These are phyloP conservation scores for Trichoderma citrinoviride DNA, from an alignment of 2,329 filamentous ascomycete species.

Conservation along the genomic window DNA sequence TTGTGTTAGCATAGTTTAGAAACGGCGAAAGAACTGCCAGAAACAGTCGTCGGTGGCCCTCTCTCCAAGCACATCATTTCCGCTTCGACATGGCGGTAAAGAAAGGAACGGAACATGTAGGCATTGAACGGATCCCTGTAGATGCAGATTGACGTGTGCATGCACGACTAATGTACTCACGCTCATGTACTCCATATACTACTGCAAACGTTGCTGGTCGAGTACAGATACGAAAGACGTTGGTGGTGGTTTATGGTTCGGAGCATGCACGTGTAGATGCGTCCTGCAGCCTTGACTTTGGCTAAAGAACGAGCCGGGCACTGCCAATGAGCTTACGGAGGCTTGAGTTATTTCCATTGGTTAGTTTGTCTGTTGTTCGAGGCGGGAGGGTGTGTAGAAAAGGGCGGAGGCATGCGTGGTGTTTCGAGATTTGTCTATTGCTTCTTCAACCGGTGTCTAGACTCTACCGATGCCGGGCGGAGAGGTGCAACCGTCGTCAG, in stretches of 20 bases:
- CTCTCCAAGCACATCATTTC: background rate
- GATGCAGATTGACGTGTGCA: constrained; percentile 19
- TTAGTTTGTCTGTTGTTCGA: background rate
- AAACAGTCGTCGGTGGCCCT: background rate
- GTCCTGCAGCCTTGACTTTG: constrained; percentile 3
- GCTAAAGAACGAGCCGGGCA: background rate
- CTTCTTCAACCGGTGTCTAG: background rate
- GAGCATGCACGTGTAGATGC: background rate
- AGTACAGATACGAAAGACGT: background rate
- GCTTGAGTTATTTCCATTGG: background rate
- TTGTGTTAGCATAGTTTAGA: background rate
- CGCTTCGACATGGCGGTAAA: constrained; percentile 18
- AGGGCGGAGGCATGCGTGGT: background rate
- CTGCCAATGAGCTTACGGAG: background rate
- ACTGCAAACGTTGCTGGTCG: background rate
- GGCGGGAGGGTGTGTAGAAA: background rate
- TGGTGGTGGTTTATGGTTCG: background rate
- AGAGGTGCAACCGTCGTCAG: background rate
- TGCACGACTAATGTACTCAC: constrained; percentile 1
- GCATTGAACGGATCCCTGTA: constrained; percentile 10
- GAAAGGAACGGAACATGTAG: background rate
- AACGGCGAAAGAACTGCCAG: background rate
- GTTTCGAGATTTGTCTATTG: background rate
- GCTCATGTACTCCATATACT: background rate
- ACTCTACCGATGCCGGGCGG: background rate